A percentile compares a stretch with the other conserved stretches of the same genome.
phyloP scores from a whole-genome alignment of 2,329 filamentous ascomycete genomes.

The Bipolaris victoriae region DNA sequence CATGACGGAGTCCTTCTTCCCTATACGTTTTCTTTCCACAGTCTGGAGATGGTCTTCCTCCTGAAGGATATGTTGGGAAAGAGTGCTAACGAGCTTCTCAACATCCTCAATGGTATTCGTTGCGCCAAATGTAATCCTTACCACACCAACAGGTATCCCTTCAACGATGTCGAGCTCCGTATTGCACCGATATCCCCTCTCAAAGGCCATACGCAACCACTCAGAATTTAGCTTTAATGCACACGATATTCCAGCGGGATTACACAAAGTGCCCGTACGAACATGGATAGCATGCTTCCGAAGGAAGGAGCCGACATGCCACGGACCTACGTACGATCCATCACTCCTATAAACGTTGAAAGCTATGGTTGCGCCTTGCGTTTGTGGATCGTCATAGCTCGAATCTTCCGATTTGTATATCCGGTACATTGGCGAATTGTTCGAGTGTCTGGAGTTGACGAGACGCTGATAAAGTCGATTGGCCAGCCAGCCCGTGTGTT shows the following conservation, averaged over 20 bases:
- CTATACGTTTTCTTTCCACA: background rate
- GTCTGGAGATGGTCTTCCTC: background rate
- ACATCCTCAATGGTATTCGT: constrained; percentile 66
- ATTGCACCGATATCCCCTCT: constrained; percentile 64
- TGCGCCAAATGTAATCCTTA: constrained; percentile 66
- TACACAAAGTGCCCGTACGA: constrained; percentile 64
- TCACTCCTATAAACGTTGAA: constrained; percentile 65
- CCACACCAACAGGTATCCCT: constrained; percentile 63
- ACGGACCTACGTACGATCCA: constrained; percentile 62
- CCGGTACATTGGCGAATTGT: constrained; percentile 59
- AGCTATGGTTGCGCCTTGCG: constrained; percentile 67
- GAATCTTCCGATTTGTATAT: constrained; percentile 62
- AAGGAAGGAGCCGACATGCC: constrained; percentile 64
- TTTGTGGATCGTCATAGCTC: constrained; percentile 58
- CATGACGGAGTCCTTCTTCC: constrained; percentile 1
- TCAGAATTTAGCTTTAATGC: constrained; percentile 59
- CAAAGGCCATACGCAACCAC: constrained; percentile 62
- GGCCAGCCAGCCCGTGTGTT: constrained; percentile 63
- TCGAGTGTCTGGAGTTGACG: constrained; percentile 57
- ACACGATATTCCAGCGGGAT: constrained; percentile 58
- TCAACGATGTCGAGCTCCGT: constrained; percentile 61
- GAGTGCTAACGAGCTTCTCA: constrained; percentile 32
- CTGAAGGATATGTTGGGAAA: background rate
- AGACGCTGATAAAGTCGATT: constrained; percentile 59
- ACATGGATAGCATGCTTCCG: constrained; percentile 64